A percentile compares a stretch with the other conserved stretches of the same genome.
These are phyloP conservation scores for Kluyveromyces dobzhanskii DNA, from an alignment of 805 yeast genomes.

Conservation along the genomic window DNA sequence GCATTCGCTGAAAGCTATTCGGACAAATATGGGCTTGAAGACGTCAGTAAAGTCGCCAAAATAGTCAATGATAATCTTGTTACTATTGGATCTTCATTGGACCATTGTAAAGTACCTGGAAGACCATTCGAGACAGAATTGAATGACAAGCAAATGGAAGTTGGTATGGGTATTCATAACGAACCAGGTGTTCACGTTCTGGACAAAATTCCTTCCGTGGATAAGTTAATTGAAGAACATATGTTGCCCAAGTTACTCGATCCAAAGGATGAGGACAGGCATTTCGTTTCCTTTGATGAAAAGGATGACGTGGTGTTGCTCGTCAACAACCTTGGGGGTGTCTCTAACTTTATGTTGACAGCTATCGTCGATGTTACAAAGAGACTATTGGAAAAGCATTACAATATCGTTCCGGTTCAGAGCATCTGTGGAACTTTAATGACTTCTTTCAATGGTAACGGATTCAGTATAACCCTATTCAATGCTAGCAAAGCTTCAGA, in stretches of 20 bases:
- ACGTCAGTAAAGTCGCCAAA: constrained; percentile 51
- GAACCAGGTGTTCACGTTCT: constrained; percentile 71
- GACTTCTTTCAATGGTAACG: constrained; percentile 88
- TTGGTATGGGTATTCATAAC: constrained; percentile 94
- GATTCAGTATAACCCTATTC: constrained; percentile 76
- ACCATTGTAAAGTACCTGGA: constrained; percentile 87
- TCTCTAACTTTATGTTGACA: constrained; percentile 69
- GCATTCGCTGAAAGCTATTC: constrained; percentile 46
- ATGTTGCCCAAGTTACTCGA: constrained; percentile 58
- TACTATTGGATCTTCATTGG: constrained; percentile 84
- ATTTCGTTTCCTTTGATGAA: constrained; percentile 60
- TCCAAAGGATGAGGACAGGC: constrained; percentile 62
- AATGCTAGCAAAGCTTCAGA: constrained; percentile 50
- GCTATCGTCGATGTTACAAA: constrained; percentile 60
- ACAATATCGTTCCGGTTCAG: constrained; percentile 56
- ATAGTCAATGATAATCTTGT: constrained; percentile 58
- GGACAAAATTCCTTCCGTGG: constrained; percentile 58
- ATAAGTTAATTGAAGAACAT: constrained; percentile 44
- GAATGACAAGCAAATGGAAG: constrained; percentile 60
- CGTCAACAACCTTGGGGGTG: constrained; percentile 84
- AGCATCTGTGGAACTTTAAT: constrained; percentile 71
- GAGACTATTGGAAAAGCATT: constrained; percentile 42
- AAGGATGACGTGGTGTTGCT: constrained; percentile 63
- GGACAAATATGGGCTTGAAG: constrained; percentile 38
- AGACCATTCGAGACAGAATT: constrained; percentile 49